Base-by-base conservation (phyloP, 306 rosid species). In the Leucaena leucocephala region DNA sequence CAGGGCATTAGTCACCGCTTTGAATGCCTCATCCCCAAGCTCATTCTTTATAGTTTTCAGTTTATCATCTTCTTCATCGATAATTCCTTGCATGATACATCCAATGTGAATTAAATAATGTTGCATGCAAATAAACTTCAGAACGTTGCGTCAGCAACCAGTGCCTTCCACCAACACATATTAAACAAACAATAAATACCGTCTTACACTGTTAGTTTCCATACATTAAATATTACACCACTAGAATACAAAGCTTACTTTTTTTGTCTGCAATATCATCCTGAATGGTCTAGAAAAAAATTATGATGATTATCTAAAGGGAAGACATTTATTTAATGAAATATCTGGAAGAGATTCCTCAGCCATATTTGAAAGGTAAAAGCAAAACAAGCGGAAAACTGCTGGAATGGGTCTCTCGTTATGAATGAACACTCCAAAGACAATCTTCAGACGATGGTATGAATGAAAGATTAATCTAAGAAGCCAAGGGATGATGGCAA, bases 31-130 rank as follows among this genome's bases (percentile, higher is more conserved):
- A 33, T 85, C 88, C 12, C 91, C 96, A 1, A 54, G 42, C 72
- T 92, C 97, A 50, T 82, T 50, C 85, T 89, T 91, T 46, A 95
- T 81, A 21, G n/a, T 48, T 22, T 58, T 81, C 77, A 95, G 76
- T 71, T 82, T 92, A 19, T 88, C 90, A 84, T 92, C 97, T 36
- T 85, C 87, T 54, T 87, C 97, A 46, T 89, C 65, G 8, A 86
- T 76, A 68, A 85, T 45, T 83, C 85, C 91, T 98, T 95, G 90
- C 70, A 68, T 5, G 52, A 78, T 63, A 74, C 64, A 79, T 43
- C 63, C 69, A 72, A 75, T 46, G 39, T 8, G 54, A 19, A 65
- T 43, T 34, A 64, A 15, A 74, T 55, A 33, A 74, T 40, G 38
- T 21, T 13, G 45, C 38, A 44, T 6, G 40, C 74, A 50, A 44